Conservation (phyloP, 2,329 filamentous ascomycete species). For the Epichloe aotearoae region DNA sequence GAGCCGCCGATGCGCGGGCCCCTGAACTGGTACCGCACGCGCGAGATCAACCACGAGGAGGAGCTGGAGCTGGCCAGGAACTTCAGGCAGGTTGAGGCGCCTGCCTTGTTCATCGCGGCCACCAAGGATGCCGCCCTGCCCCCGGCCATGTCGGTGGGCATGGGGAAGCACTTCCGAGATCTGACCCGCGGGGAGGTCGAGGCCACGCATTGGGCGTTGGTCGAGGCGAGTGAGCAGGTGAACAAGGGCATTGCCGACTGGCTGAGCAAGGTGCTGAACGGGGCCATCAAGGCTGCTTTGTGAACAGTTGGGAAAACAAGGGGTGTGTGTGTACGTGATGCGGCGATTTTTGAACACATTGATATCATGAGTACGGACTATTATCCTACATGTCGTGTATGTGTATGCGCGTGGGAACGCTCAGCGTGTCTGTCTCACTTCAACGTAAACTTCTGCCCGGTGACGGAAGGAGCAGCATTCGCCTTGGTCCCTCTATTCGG, state of each 20-base stretch:
- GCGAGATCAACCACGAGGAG: constrained; percentile 61
- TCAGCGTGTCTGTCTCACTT: constrained; percentile 29
- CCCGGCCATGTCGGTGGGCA: constrained; percentile 54
- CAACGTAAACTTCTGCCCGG: constrained; percentile 48
- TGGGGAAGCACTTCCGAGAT: constrained; percentile 54
- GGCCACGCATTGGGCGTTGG: constrained; percentile 71
- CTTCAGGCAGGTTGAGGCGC: constrained; percentile 41
- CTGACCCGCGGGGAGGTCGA: constrained; percentile 54
- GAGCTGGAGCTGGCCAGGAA: constrained; percentile 50
- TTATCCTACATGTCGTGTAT: neutral
- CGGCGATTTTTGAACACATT: too few species aligned
- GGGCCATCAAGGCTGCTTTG: constrained; percentile 17
- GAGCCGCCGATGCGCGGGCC: constrained; percentile 57
- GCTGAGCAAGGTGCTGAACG: constrained; percentile 31
- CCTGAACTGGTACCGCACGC: constrained; percentile 77
- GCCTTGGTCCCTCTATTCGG: constrained; percentile 35
- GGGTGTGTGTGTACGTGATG: neutral
- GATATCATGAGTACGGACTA: too few species aligned
- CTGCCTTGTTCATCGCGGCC: constrained; percentile 64
- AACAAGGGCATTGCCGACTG: constrained; percentile 59
- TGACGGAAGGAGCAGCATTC: constrained; percentile 35
- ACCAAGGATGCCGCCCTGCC: constrained; percentile 59
- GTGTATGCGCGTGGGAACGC: neutral
- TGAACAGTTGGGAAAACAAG: constrained; percentile 1
- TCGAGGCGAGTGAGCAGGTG: constrained; percentile 55